phyloP scores from a whole-genome alignment of 768 basidiomycete species.

The Serendipita sp. region DNA sequence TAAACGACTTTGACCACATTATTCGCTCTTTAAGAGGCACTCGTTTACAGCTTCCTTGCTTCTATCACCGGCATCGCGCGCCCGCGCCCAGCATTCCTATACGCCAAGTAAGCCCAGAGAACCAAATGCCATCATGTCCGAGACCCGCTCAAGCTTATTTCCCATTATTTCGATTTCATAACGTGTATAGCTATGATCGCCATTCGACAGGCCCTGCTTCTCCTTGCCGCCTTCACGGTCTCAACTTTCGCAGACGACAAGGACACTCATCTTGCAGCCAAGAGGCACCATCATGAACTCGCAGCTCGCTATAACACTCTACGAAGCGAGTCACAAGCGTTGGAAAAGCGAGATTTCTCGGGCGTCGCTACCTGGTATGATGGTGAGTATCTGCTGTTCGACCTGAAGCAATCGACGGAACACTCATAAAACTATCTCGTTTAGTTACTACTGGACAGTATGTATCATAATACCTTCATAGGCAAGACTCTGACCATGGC shows the following conservation, averaged over 20 bases:
- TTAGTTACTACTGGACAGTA: conserved; percentile 1
- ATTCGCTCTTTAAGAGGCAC: too few relatives aligned
- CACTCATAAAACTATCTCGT: not conserved
- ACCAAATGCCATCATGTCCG: too few relatives aligned
- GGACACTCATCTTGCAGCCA: not conserved
- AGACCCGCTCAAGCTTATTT: too few relatives aligned
- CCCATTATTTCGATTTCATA: too few relatives aligned
- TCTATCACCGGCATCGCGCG: too few relatives aligned
- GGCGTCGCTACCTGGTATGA: conserved; percentile 1
- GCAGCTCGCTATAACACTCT: not conserved
- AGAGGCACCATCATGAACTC: not conserved
- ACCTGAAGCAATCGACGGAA: too few relatives aligned
- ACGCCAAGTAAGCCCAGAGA: too few relatives aligned
- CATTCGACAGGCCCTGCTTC: not conserved
- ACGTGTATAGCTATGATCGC: too few relatives aligned
- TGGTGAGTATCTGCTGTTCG: not conserved
- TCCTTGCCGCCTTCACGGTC: not conserved
- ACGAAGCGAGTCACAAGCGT: not conserved
- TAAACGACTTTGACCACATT: too few relatives aligned
- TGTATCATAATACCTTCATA: not conserved
- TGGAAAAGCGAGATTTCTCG: conserved; percentile 3
- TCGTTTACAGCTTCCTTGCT: too few relatives aligned
- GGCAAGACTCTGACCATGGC: not conserved
- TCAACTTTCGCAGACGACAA: not conserved
- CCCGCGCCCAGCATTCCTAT: too few relatives aligned